Base-by-base conservation (phyloP, 257 asterid species). In the Penstemon newberryi region DNA sequence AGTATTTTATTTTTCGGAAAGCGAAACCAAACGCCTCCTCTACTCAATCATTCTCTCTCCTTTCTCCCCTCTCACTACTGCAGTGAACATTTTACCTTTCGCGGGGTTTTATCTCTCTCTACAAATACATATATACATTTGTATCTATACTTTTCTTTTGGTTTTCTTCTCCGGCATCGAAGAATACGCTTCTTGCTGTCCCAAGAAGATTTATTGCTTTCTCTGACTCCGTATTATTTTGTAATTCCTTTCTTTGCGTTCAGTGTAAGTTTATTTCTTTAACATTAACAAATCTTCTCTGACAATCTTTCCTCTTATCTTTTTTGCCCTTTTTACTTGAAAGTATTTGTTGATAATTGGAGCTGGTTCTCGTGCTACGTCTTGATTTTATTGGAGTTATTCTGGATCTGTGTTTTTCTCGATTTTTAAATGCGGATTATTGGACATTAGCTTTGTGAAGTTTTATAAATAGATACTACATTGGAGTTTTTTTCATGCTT, bases 181-280 rank as follows among this genome's bases (percentile, higher is more conserved):
- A 64, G 78, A 51, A 42, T 63, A 67, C 77, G 76, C 82, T 80
- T 66, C 67, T 63, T 66, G 62, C 73, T 40, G 63, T 78, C 76
- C 84, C 79, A 61, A 70, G 80, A 73, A 73, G 85, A 81, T 82
- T 75, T 87, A 75, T 69, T 78, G 71, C 89, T 71, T 78, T 70
- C 60, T 51, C 73, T 67, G 76, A 60, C 65, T 25, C 44, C 38
- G 33, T 63, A 13, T 8, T 4, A 36, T 40, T 56, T 83, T 78
- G 86, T 81, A 75, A 78, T 84, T 80, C 92, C 73, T 90, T 83
- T 52, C 95, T 80, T 91, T 79, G 78, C 82, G 40, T 81, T 76
- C 75, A 77, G 75, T 76, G 95, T 87, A 82, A 81, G 95, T 81
- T 69, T 77, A 52, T 45, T 71, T 68, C 42, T 52, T 72, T 60